Evolutionary conservation across 805 yeast species (phyloP).

Genomic region (Monosporozyma aquatica): DNA sequence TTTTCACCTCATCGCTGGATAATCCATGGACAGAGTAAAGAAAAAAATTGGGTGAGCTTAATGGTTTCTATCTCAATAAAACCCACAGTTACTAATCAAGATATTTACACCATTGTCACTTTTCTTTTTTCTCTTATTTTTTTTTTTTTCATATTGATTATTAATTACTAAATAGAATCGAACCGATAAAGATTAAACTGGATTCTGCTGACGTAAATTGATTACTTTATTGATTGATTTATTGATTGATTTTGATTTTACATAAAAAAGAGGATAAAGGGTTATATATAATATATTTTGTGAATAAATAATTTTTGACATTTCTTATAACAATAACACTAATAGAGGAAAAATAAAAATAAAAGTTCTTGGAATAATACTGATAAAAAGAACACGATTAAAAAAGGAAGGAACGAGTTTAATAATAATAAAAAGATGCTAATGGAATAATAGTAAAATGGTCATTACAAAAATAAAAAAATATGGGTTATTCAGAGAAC

Average conservation of each 20-base stretch:
- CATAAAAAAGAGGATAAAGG: not conserved
- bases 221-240: not conserved
- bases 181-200: not conserved
- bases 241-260: no score
- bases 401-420: not conserved
- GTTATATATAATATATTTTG: not conserved
- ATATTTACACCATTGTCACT: not conserved
- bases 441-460: conserved; percentile 1
- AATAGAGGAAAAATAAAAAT: not conserved
- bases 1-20: no score
- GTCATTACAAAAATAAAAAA: not conserved
- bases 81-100: not conserved
- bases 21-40: not conserved
- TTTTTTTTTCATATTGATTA: not conserved
- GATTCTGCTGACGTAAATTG: not conserved
- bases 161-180: not conserved
- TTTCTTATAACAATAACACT: not conserved
- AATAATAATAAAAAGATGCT: not conserved
- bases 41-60: not conserved
- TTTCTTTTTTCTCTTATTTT: not conserved
- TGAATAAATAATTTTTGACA: conserved; percentile 1
- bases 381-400: not conserved
- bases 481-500: no score
- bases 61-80: no score
- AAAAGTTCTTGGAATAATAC: not conserved